Conservation (phyloP, 2,329 filamentous ascomycete species). For the Trichophyton mentagrophytes region DNA sequence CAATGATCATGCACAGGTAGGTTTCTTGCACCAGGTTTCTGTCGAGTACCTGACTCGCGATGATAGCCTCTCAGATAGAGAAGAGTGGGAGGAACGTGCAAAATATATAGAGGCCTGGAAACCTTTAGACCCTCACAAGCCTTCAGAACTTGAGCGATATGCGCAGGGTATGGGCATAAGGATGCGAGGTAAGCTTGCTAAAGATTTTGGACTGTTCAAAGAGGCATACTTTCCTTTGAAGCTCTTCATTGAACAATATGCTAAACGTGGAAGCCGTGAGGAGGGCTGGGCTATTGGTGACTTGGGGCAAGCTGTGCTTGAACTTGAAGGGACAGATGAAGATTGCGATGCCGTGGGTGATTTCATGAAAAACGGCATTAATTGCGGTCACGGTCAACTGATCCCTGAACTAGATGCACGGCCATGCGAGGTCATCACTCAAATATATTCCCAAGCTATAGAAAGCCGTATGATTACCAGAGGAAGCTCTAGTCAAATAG, state of each 20-base stretch:
- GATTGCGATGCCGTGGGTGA: not conserved
- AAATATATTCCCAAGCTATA: constrained; percentile 3
- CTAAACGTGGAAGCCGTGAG: constrained; percentile 5
- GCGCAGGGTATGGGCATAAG: constrained; percentile 5
- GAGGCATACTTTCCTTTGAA: constrained; percentile 6
- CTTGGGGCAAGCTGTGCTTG: constrained; percentile 4
- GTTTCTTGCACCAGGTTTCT: constrained; percentile 1
- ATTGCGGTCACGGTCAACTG: not conserved
- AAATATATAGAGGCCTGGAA: constrained; percentile 6
- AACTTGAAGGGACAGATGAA: constrained; percentile 4
- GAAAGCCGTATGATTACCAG: constrained; percentile 4
- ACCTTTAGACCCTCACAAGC: constrained; percentile 3
- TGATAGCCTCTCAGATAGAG: not conserved
- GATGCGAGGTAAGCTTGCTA: constrained; percentile 7
- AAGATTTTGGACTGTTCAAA: constrained; percentile 6
- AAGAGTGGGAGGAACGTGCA: constrained; percentile 4
- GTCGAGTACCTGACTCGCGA: constrained; percentile 3
- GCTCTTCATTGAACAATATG: constrained; percentile 7
- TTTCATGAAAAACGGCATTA: not conserved
- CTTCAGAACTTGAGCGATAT: constrained; percentile 5
- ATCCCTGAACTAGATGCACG: not conserved
- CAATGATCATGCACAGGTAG: constrained; percentile 2
- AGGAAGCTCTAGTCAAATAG: not conserved
- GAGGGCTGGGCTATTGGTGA: constrained; percentile 7
- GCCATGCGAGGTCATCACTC: constrained; percentile 3